phyloP scores from a whole-genome alignment of 2,329 filamentous ascomycete species.

The Penicillium sp. region DNA sequence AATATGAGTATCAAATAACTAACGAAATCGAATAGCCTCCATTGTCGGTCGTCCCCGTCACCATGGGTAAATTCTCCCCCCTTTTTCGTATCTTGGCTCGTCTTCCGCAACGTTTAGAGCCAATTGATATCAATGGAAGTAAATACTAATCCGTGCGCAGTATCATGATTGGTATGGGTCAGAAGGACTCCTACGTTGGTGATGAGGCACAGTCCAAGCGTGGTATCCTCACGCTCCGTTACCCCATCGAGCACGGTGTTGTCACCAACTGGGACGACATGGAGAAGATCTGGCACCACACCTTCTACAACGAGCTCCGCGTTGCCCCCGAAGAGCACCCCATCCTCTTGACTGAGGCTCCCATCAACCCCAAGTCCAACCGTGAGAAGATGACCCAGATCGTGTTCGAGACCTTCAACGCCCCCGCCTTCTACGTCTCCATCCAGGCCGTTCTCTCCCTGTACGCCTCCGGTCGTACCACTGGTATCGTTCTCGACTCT shows the following conservation, averaged over 20 bases:
- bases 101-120: neutral
- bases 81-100: constrained; percentile 7
- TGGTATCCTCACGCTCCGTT: constrained; percentile 99
- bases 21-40: constrained; percentile 62
- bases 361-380: constrained; percentile 99
- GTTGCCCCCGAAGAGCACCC: constrained; percentile 99
- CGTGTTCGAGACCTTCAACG: constrained; percentile 99
- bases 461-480: constrained; percentile 99
- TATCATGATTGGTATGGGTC: constrained; percentile 99
- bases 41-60: constrained; percentile 99
- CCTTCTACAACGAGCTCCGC: constrained; percentile 99
- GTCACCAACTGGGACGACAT: constrained; percentile 99
- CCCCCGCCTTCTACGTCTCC: constrained; percentile 99
- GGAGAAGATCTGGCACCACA: constrained; percentile 99
- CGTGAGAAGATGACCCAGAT: constrained; percentile 99
- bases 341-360: constrained; percentile 96
- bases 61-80: constrained; percentile 81
- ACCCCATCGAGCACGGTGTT: constrained; percentile 99
- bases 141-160: constrained; percentile 51
- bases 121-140: neutral
- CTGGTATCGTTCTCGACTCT: constrained; percentile 99
- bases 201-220: constrained; percentile 99
- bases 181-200: constrained; percentile 99
- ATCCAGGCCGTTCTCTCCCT: constrained; percentile 99
- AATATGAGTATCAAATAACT: neutral